A percentile compares a stretch with the other conserved stretches of the same genome.
These are phyloP conservation scores for Intubia oerlemansii DNA, from an alignment of 2,329 filamentous ascomycete species.

Conservation along the genomic window DNA sequence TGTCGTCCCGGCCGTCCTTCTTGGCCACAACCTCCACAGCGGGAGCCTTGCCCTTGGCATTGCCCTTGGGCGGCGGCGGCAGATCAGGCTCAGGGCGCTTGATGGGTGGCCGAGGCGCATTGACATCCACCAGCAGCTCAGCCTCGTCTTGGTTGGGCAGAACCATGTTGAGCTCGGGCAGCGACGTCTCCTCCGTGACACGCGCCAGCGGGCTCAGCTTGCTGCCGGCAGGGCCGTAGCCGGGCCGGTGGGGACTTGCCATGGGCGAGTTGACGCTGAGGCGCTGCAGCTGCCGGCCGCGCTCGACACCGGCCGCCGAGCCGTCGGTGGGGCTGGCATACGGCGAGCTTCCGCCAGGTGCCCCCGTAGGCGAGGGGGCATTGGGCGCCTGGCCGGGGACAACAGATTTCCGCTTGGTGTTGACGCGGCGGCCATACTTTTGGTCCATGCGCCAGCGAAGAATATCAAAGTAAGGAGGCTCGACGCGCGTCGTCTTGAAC, in stretches of 20 bases:
- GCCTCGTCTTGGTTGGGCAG: slow-evolving; percentile 19
- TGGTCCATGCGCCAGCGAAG: slow-evolving; percentile 89
- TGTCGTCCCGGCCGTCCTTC: too few relatives aligned
- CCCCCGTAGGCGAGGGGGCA: slow-evolving; percentile 25
- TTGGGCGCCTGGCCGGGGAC: slow-evolving; percentile 13
- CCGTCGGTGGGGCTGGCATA: slow-evolving; percentile 44
- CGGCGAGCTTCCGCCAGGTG: too few relatives aligned
- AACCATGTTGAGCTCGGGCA: slow-evolving; percentile 14
- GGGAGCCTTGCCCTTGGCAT: not conserved
- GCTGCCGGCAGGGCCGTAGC: slow-evolving; percentile 20
- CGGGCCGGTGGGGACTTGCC: slow-evolving; percentile 41
- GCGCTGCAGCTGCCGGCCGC: slow-evolving; percentile 52
- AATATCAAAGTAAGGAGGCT: slow-evolving; percentile 87
- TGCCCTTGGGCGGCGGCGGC: slow-evolving; percentile 2
- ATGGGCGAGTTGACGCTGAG: slow-evolving; percentile 42
- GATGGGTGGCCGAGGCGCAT: slow-evolving; percentile 20
- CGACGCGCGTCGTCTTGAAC: slow-evolving; percentile 74
- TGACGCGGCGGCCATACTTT: slow-evolving; percentile 56
- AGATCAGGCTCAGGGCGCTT: not conserved
- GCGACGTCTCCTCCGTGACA: slow-evolving; percentile 45
- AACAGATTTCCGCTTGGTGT: slow-evolving; percentile 29
- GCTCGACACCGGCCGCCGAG: slow-evolving; percentile 26
- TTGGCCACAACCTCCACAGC: too few relatives aligned
- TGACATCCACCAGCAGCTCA: slow-evolving; percentile 32
- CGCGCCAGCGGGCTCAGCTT: slow-evolving; percentile 53